These are phyloP conservation scores for Globisporangium cystogenes DNA, from an alignment of 352 stramenopile species.

Conservation along the genomic window DNA sequence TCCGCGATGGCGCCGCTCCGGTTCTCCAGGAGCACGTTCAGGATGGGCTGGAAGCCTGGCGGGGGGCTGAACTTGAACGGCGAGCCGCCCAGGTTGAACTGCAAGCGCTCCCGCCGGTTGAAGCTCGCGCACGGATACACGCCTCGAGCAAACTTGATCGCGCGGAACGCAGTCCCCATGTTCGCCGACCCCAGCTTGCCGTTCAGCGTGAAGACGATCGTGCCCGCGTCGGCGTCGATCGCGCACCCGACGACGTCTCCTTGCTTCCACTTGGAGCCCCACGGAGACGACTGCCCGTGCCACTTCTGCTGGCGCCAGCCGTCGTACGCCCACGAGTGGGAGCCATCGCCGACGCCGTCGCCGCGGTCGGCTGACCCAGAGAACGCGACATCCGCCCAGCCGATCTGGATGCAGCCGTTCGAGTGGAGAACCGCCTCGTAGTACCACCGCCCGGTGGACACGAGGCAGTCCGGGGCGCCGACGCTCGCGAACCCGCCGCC, in stretches of 20 bases:
- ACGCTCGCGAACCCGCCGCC: constrained; percentile 84
- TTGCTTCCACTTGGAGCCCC: constrained; percentile 88
- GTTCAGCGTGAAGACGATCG: constrained; percentile 91
- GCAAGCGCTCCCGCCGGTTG: constrained; percentile 78
- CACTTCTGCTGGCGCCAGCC: constrained; percentile 90
- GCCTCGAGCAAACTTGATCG: constrained; percentile 73
- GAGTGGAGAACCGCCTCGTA: constrained; percentile 92
- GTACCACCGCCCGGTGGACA: constrained; percentile 81
- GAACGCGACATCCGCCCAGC: constrained; percentile 89
- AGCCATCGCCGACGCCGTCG: constrained; percentile 90
- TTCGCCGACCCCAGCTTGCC: constrained; percentile 84
- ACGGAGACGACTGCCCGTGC: constrained; percentile 84
- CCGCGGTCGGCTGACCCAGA: constrained; percentile 81
- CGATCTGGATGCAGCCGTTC: constrained; percentile 93
- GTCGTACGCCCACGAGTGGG: constrained; percentile 92
- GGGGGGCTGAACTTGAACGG: constrained; percentile 74
- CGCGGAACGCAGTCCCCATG: constrained; percentile 83
- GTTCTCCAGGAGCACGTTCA: constrained; percentile 53
- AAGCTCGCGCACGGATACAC: constrained; percentile 87
- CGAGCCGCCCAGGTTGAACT: constrained; percentile 84
- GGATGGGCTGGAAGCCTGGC: constrained; percentile 72
- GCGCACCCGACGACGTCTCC: constrained; percentile 90
- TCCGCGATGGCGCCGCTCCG: constrained; percentile 27
- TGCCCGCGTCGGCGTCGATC: constrained; percentile 83
- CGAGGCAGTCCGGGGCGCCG: constrained; percentile 72